Base-by-base conservation (phyloP, 1,284 basidiomycete genomes). In the Rhodotorula sp. region DNA sequence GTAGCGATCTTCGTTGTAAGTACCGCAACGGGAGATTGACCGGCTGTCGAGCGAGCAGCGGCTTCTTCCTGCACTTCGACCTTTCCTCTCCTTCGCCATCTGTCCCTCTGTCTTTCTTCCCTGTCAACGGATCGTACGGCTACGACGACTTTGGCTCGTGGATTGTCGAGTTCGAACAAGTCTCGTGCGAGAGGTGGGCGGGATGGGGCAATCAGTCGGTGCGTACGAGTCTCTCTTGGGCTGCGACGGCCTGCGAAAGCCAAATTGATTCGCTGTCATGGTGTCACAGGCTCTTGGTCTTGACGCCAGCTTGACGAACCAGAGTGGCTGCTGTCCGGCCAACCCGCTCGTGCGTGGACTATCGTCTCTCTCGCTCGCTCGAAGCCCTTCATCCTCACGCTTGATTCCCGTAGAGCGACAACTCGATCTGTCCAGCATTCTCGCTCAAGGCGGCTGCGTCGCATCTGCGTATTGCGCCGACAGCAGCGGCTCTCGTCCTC, bases 131-230 rank as follows among this genome's bases (percentile, higher is more conserved):
- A 2, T 44, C 51, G 13, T 69, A 69, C 37, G 68, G 68, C 24
- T 69, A 69, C 31, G 22, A 15, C n/a, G 68, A 69, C 46, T 65
- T 63, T 24, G 68, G 68, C 24, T 44, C 53, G 15, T 69, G 68
- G 68, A 11, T 66, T 22, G 47, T 62, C 46, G 30, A 53, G 11
- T 69, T 55, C 34, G 51, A 52, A 28, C 10, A 31, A 16, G 61
- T 63, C 5, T 26, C 31, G 8, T 69, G 68, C 52, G 59, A 65
- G 31, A 30, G 13, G 8, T 69, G 68, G 68, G 50, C 54, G 7
- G 68, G 68, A 15, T 69, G 63, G 54, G 28, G 4, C 15, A 65
- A 65, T n/a, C 48, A 52, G 40, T 54, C 64, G 44, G 68, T 66
- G n/a, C 52, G 55, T 44, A 34, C 24, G 24, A 26, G 31, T 37